Evolutionary conservation across 192 early-diverging fungal genomes (phyloP).

Genomic region (Rhizoclosmatium globosum): DNA sequence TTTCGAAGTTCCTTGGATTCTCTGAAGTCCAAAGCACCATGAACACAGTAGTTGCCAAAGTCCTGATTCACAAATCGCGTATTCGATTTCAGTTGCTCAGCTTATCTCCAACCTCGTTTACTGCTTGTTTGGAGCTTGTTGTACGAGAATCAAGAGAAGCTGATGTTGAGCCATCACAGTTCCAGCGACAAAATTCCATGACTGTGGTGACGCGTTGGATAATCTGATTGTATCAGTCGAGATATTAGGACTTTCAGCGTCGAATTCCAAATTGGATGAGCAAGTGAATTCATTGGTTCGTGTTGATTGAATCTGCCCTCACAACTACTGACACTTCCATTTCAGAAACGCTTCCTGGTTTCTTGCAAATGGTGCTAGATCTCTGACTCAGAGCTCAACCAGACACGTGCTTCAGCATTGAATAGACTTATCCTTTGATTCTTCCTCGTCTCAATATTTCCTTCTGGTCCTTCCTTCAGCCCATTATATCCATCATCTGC

Average conservation of each 20-base stretch:
- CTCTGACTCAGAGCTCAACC: constrained; percentile 64
- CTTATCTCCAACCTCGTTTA: constrained; percentile 15
- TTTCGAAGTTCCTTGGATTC: constrained; percentile 6
- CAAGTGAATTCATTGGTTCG: constrained; percentile 1
- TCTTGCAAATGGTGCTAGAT: constrained; percentile 67
- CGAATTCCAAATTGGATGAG: constrained; percentile 24
- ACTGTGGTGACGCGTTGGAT: constrained; percentile 25
- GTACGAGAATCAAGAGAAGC: too few relatives aligned
- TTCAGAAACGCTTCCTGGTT: constrained; percentile 56
- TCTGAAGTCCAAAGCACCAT: not conserved
- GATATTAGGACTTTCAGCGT: constrained; percentile 25
- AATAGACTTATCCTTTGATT: constrained; percentile 73
- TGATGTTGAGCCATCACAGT: too few relatives aligned
- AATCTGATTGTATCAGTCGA: constrained; percentile 30
- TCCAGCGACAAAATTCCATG: too few relatives aligned
- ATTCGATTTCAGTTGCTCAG: constrained; percentile 7
- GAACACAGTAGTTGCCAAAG: constrained; percentile 1
- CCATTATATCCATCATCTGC: constrained; percentile 68
- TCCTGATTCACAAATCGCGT: constrained; percentile 15
- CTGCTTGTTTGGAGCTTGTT: constrained; percentile 10
- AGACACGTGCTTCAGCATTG: constrained; percentile 76
- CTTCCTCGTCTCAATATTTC: constrained; percentile 67
- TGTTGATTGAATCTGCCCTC: too few relatives aligned
- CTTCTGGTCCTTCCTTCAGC: constrained; percentile 69
- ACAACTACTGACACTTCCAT: too few relatives aligned